phyloP scores from a whole-genome alignment of 169 alveolate genomes.

The Cryptosporidium viatorum region DNA sequence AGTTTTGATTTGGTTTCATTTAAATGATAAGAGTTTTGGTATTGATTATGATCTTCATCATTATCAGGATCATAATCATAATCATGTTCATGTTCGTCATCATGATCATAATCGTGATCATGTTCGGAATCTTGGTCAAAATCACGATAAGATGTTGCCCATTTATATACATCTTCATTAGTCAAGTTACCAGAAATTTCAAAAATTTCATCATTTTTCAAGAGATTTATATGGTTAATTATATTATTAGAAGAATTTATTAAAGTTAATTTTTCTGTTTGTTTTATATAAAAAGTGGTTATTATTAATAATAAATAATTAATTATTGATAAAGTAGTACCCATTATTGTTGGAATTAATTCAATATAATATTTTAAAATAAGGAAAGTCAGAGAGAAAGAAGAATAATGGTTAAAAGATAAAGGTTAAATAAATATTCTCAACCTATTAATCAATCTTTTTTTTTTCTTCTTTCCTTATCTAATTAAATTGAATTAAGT shows the following conservation, averaged over 20 bases:
- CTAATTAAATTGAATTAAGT: not conserved
- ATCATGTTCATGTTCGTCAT: too few relatives aligned
- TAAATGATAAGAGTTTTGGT: not conserved
- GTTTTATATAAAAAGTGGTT: not conserved
- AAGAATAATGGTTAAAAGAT: not conserved
- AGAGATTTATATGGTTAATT: not conserved
- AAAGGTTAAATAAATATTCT: too few relatives aligned
- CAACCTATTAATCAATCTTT: too few relatives aligned
- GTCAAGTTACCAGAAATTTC: slow-evolving; percentile 33
- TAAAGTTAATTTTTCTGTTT: not conserved
- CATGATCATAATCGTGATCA: not conserved
- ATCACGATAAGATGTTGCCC: slow-evolving; percentile 29
- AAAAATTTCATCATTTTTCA: slow-evolving; percentile 3
- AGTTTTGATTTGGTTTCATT: not conserved
- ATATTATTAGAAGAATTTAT: not conserved
- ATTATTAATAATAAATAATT: not conserved
- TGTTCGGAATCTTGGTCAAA: not conserved
- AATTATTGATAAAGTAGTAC: not conserved
- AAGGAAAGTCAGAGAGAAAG: too few relatives aligned
- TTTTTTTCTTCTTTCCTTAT: not conserved
- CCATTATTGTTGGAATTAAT: not conserved
- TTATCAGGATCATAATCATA: too few relatives aligned
- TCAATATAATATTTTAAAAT: too few relatives aligned
- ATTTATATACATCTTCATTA: slow-evolving; percentile 29
- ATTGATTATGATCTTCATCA: not conserved